These are phyloP conservation scores for Neonectria punicea DNA, from an alignment of 2,329 filamentous ascomycete genomes.

Conservation along the genomic window DNA sequence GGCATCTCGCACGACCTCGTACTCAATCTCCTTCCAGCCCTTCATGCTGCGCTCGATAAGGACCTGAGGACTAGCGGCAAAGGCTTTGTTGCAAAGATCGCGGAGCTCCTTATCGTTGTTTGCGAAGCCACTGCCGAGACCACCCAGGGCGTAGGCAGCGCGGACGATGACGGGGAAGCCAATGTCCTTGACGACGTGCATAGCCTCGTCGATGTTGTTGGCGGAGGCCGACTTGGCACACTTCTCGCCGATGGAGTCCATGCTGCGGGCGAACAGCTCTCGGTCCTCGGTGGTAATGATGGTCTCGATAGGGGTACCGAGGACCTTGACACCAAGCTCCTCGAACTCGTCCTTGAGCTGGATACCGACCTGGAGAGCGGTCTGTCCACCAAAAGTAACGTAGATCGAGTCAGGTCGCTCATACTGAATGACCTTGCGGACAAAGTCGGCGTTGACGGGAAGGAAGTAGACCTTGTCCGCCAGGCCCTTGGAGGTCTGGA, in stretches of 20 bases:
- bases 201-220: conserved; percentile 86
- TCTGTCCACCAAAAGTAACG: conserved; percentile 97
- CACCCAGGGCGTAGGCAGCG: conserved; percentile 94
- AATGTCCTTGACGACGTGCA: conserved; percentile 88
- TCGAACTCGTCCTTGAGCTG: conserved; percentile 98
- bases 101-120: conserved; percentile 85
- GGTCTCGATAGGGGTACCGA: conserved; percentile 96
- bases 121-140: conserved; percentile 94
- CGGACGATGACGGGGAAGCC: conserved; percentile 97
- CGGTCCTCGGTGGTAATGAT: conserved; percentile 99
- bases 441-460: conserved; percentile 95
- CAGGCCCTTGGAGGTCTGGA: conserved; percentile 96
- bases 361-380: conserved; percentile 95
- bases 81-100: conserved; percentile 92
- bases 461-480: conserved; percentile 99
- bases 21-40: conserved; percentile 99
- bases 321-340: conserved; percentile 87
- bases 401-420: conserved; percentile 97
- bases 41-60: conserved; percentile 99
- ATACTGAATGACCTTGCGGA: conserved; percentile 95
- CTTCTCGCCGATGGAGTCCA: conserved; percentile 98
- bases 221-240: conserved; percentile 97
- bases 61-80: conserved; percentile 94
- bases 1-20: conserved; percentile 95
- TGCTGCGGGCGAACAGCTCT: conserved; percentile 95